phyloP scores from a whole-genome alignment of 169 alveolate species.

The Besnoitia besnoiti region DNA sequence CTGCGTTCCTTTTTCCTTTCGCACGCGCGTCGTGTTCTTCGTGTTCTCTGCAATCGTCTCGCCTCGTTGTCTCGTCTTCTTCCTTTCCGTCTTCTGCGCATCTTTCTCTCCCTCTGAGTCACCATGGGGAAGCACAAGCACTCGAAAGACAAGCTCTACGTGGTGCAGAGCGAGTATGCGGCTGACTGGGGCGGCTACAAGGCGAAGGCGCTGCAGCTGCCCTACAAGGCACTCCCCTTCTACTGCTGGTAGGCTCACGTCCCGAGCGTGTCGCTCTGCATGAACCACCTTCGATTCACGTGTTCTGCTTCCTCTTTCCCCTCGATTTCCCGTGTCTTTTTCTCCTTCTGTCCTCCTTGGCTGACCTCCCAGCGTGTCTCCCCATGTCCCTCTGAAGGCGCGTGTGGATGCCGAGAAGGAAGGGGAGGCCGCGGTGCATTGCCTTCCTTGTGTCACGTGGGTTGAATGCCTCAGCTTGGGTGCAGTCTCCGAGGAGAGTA shows the following conservation, averaged over 20 bases:
- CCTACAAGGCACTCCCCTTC: slow-evolving; percentile 81
- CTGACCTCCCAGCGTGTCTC: no score
- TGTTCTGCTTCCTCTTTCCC: neutral
- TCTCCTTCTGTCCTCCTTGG: neutral
- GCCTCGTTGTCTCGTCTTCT: no score
- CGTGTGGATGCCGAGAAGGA: no score
- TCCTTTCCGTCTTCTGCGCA: neutral
- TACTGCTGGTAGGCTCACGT: slow-evolving; percentile 75
- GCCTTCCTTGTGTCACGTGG: no score
- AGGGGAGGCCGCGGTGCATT: no score
- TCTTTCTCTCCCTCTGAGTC: neutral
- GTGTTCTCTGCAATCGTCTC: neutral
- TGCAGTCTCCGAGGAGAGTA: no score
- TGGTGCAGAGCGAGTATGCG: slow-evolving; percentile 87
- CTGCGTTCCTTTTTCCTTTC: neutral
- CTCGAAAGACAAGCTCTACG: slow-evolving; percentile 90
- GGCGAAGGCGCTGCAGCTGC: slow-evolving; percentile 69
- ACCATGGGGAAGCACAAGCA: slow-evolving; percentile 92
- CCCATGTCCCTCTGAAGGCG: no score
- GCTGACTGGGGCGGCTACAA: slow-evolving; percentile 91
- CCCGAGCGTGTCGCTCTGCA: neutral
- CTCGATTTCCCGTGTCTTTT: neutral
- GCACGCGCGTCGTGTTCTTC: neutral
- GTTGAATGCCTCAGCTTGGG: no score
- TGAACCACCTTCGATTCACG: neutral